These are phyloP conservation scores for Aspergillus japonicus DNA, from an alignment of 2,329 filamentous ascomycete genomes.

Conservation along the genomic window DNA sequence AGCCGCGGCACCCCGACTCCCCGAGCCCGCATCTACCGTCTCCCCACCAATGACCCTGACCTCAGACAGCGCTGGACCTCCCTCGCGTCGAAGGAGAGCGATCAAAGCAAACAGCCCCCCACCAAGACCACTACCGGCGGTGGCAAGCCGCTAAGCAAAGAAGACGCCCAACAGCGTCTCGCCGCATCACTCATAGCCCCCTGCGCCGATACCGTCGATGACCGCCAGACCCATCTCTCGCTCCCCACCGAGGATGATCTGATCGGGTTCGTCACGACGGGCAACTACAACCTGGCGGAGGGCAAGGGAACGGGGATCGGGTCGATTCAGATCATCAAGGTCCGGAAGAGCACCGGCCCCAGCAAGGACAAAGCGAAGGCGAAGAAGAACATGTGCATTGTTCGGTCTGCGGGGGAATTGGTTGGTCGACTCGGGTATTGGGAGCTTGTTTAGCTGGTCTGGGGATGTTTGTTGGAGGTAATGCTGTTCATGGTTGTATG, in stretches of 20 bases:
- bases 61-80: constrained; percentile 72
- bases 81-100: constrained; percentile 41
- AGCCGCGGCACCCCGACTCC: constrained; percentile 67
- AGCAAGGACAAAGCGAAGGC: constrained; percentile 12
- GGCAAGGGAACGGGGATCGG: constrained; percentile 76
- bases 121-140: neutral
- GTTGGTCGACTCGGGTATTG: constrained; percentile 77
- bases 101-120: neutral
- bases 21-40: constrained; percentile 81
- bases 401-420: constrained; percentile 75
- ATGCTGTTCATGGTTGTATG: neutral
- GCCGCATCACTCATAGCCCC: constrained; percentile 36
- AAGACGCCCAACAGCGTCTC: constrained; percentile 28
- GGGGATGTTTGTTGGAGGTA: neutral
- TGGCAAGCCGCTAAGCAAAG: neutral
- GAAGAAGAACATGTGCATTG: constrained; percentile 60
- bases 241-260: constrained; percentile 75
- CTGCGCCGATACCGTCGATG: constrained; percentile 39
- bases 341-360: constrained; percentile 35
- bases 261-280: constrained; percentile 86
- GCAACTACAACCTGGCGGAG: constrained; percentile 74
- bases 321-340: constrained; percentile 61
- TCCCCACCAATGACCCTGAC: constrained; percentile 58
- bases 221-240: constrained; percentile 44
- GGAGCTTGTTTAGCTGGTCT: constrained; percentile 58